A percentile compares a stretch with the other conserved stretches of the same genome.
Evolutionary conservation across 2,329 filamentous ascomycete species (phyloP).

Genomic region (Penicillium sp.): DNA sequence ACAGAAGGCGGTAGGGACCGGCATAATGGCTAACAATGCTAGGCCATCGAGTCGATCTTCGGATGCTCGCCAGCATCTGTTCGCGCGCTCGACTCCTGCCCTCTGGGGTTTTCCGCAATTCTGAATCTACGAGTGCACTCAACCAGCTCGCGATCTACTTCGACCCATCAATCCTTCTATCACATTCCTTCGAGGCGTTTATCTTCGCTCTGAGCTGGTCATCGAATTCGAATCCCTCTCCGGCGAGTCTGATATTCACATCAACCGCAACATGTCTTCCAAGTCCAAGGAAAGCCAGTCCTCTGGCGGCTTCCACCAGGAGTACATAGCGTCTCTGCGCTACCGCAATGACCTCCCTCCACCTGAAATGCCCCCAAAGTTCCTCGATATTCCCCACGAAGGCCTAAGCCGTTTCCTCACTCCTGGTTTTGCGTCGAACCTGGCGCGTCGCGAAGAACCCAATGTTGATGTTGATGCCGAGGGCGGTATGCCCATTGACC

Average conservation of each 20-base stretch:
- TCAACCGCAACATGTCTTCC: constrained; percentile 31
- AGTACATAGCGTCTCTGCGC: constrained; percentile 93
- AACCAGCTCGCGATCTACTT: neutral
- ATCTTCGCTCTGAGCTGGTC: neutral
- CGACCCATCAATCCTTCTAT: neutral
- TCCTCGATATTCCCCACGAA: constrained; percentile 93
- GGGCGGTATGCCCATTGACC: constrained; percentile 92
- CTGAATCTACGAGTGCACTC: neutral
- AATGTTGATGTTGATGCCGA: constrained; percentile 98
- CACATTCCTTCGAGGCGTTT: neutral
- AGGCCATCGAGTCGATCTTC: neutral
- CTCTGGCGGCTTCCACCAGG: constrained; percentile 67
- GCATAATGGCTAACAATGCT: constrained; percentile 26
- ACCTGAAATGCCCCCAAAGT: constrained; percentile 90
- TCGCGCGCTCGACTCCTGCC: neutral
- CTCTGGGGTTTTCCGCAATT: neutral
- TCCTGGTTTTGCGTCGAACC: constrained; percentile 81
- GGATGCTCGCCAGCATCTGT: neutral
- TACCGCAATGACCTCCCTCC: constrained; percentile 95
- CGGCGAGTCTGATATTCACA: neutral
- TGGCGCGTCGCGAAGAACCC: constrained; percentile 86
- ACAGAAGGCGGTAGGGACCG: constrained; percentile 25
- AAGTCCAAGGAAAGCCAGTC: constrained; percentile 41
- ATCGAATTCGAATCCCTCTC: neutral
- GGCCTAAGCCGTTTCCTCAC: constrained; percentile 88